Base-by-base conservation (phyloP, 495 filamentous ascomycete species). In the Penicillium odoratum region DNA sequence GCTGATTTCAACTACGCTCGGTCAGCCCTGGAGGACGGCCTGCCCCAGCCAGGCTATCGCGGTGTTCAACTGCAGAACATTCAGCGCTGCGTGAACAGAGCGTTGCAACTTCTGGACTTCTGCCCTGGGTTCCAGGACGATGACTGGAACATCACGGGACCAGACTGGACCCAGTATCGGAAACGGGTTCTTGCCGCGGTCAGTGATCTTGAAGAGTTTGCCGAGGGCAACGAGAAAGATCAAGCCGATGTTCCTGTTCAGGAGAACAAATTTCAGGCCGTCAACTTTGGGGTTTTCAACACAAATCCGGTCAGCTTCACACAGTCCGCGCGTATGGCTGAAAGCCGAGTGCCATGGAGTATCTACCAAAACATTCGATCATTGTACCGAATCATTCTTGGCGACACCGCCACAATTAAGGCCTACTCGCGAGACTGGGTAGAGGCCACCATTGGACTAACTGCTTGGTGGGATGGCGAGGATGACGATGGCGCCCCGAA, bases 381-480 rank as follows among this genome's bases (percentile, higher is more conserved):
- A 11, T 70, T 96, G 10, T 96, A 96, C 64, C 85, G 84, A 15
- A 84, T 92, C 36, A 71, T 94, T 7, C 82, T 91, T 3, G 92
- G 93, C 21, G 81, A 86, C 46, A 71, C 81, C 10, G 74, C 80
- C 9, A 85, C 90, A 11, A 90, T 96, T 58, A 75, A 92, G 36
- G 79, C 81, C 33, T 74, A 81, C 47, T 78, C 91, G 9, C 81
- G 89, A 61, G 91, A 94, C 69, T 97, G 92, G 92, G 80, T 92
- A 46, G 93, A 97, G 71, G 91, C 91, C 0, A 87, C 88, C 2
- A 71, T 95, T 48, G 87, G 85, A 4, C 71, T 96, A 46, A 88
- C 91, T 9, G 85, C 86, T 0, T 97, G 92, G 92, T 95, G 92
- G 91, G 85, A 92, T 68, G 89, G 92, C 36, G 82, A 89, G 15